These are phyloP conservation scores for Ceratocystis variospora DNA, from an alignment of 2,329 filamentous ascomycete genomes.

Conservation along the genomic window DNA sequence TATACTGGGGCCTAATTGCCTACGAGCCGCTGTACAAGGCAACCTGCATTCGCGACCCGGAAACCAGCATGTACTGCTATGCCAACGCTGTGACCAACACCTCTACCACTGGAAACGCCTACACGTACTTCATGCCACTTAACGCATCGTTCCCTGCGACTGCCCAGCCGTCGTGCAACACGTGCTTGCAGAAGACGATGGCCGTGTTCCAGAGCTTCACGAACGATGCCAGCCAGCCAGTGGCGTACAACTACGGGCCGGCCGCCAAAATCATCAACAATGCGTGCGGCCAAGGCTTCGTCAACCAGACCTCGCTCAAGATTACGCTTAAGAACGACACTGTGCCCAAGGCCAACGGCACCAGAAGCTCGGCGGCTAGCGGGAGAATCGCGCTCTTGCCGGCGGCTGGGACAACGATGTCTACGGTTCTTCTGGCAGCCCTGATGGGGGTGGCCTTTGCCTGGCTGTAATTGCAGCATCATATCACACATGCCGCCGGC, in stretches of 20 bases:
- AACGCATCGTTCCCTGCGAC: slow-evolving; percentile 55
- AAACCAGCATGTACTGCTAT: slow-evolving; percentile 60
- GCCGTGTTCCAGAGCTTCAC: slow-evolving; percentile 59
- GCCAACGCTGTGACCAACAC: slow-evolving; percentile 70
- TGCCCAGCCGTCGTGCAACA: slow-evolving; percentile 58
- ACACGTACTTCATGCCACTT: slow-evolving; percentile 75
- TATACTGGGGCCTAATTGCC: slow-evolving; percentile 59
- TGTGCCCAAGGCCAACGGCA: slow-evolving; percentile 17
- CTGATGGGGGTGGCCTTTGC: slow-evolving; percentile 8
- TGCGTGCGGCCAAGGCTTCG: slow-evolving; percentile 44
- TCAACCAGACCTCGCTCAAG: slow-evolving; percentile 37
- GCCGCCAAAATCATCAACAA: slow-evolving; percentile 64
- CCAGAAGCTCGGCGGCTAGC: background rate
- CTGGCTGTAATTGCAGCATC: background rate
- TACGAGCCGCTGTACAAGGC: slow-evolving; percentile 70
- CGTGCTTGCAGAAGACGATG: slow-evolving; percentile 71
- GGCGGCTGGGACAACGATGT: background rate
- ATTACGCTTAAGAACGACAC: slow-evolving; percentile 22
- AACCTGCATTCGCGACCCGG: slow-evolving; percentile 59
- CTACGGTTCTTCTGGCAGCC: background rate
- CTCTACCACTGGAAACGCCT: slow-evolving; percentile 55
- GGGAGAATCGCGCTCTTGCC: background rate
- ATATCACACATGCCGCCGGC: too few species aligned
- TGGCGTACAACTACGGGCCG: slow-evolving; percentile 53
- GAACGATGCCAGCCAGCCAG: slow-evolving; percentile 48